Evolutionary conservation across 306 rosid genomes (phyloP).

Genomic region (Malus orientalis): DNA sequence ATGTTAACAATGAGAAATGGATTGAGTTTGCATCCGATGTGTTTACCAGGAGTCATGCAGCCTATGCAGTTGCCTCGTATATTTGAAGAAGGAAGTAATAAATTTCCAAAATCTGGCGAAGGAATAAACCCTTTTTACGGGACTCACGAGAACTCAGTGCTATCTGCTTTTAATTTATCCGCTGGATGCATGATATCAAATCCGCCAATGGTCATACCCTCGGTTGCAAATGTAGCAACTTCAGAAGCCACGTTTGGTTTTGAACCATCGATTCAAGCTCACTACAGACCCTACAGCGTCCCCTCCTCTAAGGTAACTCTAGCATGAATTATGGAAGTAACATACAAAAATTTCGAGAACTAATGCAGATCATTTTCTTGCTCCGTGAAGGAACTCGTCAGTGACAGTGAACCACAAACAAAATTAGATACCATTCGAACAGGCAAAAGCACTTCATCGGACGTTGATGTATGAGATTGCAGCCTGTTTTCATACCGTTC

Average conservation of each 20-base stretch:
- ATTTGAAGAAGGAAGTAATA: slow-evolving; percentile 35
- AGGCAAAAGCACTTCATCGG: slow-evolving; percentile 33
- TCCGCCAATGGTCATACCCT: slow-evolving; percentile 32
- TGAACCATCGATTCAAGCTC: slow-evolving; percentile 39
- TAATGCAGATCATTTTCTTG: slow-evolving; percentile 19
- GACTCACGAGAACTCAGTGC: slow-evolving; percentile 30
- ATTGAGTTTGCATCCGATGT: slow-evolving; percentile 74
- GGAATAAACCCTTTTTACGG: slow-evolving; percentile 29
- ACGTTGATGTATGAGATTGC: slow-evolving; percentile 15
- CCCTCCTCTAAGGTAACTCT: slow-evolving; percentile 32
- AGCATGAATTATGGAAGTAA: not conserved
- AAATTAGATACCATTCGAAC: slow-evolving; percentile 33
- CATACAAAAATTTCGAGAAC: not conserved
- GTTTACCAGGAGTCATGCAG: slow-evolving; percentile 55
- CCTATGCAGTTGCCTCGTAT: slow-evolving; percentile 45
- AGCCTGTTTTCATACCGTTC: slow-evolving; percentile 8
- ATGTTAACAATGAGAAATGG: slow-evolving; percentile 84
- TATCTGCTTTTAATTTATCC: slow-evolving; percentile 30
- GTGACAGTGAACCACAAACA: slow-evolving; percentile 26
- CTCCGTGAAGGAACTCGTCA: slow-evolving; percentile 31
- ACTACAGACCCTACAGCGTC: slow-evolving; percentile 19
- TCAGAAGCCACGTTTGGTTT: slow-evolving; percentile 38
- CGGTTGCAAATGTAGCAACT: slow-evolving; percentile 27
- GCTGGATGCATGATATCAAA: slow-evolving; percentile 37
- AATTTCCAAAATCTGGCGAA: slow-evolving; percentile 32